phyloP scores from a whole-genome alignment of 441 rosid species.

The Gossypium schwendimanii region DNA sequence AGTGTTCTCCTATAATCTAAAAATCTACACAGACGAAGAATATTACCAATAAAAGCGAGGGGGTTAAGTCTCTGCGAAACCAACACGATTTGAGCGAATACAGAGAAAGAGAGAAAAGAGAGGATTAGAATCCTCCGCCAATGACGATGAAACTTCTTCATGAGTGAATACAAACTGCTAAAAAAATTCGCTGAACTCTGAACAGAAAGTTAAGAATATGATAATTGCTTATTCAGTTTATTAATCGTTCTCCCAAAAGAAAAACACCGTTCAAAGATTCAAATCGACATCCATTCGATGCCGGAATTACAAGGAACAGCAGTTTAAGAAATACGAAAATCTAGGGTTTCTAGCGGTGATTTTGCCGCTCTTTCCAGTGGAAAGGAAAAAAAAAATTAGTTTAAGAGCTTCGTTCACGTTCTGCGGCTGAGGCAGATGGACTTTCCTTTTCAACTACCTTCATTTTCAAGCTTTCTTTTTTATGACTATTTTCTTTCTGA shows the following conservation, averaged over 20 bases:
- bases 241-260: slow-evolving; percentile 32
- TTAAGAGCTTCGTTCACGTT: slow-evolving; percentile 33
- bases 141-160: slow-evolving; percentile 54
- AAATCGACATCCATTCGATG: slow-evolving; percentile 26
- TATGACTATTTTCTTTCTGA: background rate
- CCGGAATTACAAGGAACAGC: slow-evolving; percentile 27
- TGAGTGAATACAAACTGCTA: slow-evolving; percentile 26
- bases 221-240: slow-evolving; percentile 6
- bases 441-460: background rate
- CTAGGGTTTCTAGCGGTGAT: slow-evolving; percentile 33
- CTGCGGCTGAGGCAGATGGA: slow-evolving; percentile 9
- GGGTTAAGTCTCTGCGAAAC: slow-evolving; percentile 46
- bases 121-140: slow-evolving; percentile 84
- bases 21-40: background rate
- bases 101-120: slow-evolving; percentile 58
- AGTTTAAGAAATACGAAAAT: background rate
- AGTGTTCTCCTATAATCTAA: background rate
- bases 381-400: slow-evolving; percentile 1
- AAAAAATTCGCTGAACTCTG: background rate
- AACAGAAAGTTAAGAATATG: background rate
- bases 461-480: background rate
- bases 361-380: slow-evolving; percentile 5
- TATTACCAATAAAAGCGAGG: slow-evolving; percentile 49
- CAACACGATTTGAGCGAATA: slow-evolving; percentile 61
- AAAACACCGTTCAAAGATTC: slow-evolving; percentile 27